Conservation (phyloP, 208 protist species). For the Leishmania turanica region DNA sequence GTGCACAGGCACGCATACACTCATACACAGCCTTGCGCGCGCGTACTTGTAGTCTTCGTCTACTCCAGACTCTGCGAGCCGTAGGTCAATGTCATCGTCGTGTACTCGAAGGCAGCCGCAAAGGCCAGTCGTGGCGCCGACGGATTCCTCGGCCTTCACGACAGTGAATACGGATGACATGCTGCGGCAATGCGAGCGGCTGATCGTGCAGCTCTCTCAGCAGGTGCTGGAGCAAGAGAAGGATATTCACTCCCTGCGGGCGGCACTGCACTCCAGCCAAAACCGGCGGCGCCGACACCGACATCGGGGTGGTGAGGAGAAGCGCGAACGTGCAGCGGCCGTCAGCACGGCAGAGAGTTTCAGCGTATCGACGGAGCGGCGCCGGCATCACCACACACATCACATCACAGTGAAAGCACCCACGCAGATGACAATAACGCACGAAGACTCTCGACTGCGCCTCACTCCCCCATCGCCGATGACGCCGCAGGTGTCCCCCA, state of each 20-base stretch:
- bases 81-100: background rate
- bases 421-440: background rate
- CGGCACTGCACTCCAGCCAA: background rate
- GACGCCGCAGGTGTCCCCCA: constrained; percentile 20
- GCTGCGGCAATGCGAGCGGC: constrained; percentile 40
- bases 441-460: background rate
- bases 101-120: background rate
- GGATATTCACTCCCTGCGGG: constrained; percentile 45
- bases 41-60: background rate
- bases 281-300: background rate
- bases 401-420: background rate
- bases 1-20: background rate
- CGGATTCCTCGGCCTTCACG: background rate
- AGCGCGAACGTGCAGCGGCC: background rate
- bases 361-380: background rate
- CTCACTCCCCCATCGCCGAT: background rate
- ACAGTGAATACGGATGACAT: constrained; percentile 17
- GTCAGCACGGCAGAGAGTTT: background rate
- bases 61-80: background rate
- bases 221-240: constrained; percentile 60
- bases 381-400: background rate
- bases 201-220: constrained; percentile 48
- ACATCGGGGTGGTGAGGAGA: background rate
- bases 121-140: background rate
- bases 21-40: background rate